phyloP scores from a whole-genome alignment of 2,329 filamentous ascomycete genomes.

The Metarhizium album region DNA sequence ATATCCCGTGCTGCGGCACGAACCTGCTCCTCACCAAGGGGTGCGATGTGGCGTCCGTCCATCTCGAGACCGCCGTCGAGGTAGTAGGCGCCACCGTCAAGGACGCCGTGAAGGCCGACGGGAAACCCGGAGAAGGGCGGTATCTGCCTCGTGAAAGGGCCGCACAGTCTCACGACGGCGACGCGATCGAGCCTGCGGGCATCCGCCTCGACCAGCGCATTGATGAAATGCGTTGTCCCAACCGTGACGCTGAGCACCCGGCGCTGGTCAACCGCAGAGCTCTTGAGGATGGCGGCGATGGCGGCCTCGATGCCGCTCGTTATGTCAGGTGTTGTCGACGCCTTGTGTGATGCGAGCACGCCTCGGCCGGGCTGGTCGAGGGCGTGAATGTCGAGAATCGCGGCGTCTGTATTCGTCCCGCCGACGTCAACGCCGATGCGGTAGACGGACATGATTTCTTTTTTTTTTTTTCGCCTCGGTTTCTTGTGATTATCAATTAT shows the following conservation, averaged over 20 bases:
- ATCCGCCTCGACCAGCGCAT: slow-evolving; percentile 36
- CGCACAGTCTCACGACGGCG: slow-evolving; percentile 34
- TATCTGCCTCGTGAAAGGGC: slow-evolving; percentile 31
- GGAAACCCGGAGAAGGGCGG: slow-evolving; percentile 38
- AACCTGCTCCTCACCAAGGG: slow-evolving; percentile 27
- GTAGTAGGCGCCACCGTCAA: slow-evolving; percentile 30
- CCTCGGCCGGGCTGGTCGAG: slow-evolving; percentile 24
- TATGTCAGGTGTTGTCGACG: slow-evolving; percentile 38
- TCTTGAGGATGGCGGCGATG: slow-evolving; percentile 30
- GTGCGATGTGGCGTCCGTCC: slow-evolving; percentile 33
- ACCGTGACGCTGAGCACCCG: slow-evolving; percentile 37
- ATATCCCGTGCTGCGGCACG: slow-evolving; percentile 22
- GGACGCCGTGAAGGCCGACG: slow-evolving; percentile 24
- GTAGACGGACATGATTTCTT: slow-evolving; percentile 28
- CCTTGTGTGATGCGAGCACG: slow-evolving; percentile 36
- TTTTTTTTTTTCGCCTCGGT: too few relatives aligned
- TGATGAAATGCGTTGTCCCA: slow-evolving; percentile 40
- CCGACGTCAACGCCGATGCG: slow-evolving; percentile 34
- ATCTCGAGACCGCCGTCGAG: slow-evolving; percentile 37
- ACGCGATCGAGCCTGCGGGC: slow-evolving; percentile 30
- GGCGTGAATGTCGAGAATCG: slow-evolving; percentile 31
- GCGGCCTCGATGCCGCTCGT: slow-evolving; percentile 36
- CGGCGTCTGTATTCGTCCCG: slow-evolving; percentile 33
- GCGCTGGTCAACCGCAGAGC: slow-evolving; percentile 24
- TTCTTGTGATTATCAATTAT: too few relatives aligned